Evolutionary conservation across 2,329 filamentous ascomycete species (phyloP), one percentile per base, ranked within the genome.

Genomic region (Aspergillus japonicus): DNA sequence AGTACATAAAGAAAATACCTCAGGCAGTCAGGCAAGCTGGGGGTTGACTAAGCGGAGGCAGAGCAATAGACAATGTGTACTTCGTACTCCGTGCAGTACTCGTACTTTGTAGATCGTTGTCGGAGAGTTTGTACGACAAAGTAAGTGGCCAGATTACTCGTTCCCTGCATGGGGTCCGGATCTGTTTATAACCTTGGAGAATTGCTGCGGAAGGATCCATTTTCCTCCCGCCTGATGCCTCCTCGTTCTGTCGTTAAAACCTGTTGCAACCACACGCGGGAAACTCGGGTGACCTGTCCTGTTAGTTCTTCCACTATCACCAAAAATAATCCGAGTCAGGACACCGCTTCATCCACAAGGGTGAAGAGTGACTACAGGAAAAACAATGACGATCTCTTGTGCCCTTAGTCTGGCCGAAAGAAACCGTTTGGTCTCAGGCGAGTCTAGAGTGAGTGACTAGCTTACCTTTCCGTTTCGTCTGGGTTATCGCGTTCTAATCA

Each of bases 201-300:
- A 47, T 29, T 29, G 19, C 50, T 53, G 24, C 56, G 16, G 23
- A 47, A 29, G 35, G 42, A 31, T 44, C 10, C 14, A n/a, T 8
- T 21, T 39, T 44, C 39, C 26, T 35, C 33, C 39, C 53, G 53
- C 53, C 47, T 53, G 58, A 54, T 57, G 33, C 54, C 50, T 39
- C 54, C 50, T 39, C 47, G 56, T 58, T 56, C 57, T 54, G 53
- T 47, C 50, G 54, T 54, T 16, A 23, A 57, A 57, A 57, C 49
- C 53, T 54, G 42, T 49, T 62, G 56, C 48, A 62, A 63, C 62
- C 62, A 62, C 62, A 63, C 62, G 59, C 59, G 62, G 56, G 31
- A 57, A 56, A 57, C 58, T 59, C 62, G 62, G 59, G 50, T 63
- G 62, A 63, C 62, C 62, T 26, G 29, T 10, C 53, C 53, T 19